Evolutionary conservation across 768 basidiomycete genomes (phyloP).

Genomic region (Calvatia gigantea): DNA sequence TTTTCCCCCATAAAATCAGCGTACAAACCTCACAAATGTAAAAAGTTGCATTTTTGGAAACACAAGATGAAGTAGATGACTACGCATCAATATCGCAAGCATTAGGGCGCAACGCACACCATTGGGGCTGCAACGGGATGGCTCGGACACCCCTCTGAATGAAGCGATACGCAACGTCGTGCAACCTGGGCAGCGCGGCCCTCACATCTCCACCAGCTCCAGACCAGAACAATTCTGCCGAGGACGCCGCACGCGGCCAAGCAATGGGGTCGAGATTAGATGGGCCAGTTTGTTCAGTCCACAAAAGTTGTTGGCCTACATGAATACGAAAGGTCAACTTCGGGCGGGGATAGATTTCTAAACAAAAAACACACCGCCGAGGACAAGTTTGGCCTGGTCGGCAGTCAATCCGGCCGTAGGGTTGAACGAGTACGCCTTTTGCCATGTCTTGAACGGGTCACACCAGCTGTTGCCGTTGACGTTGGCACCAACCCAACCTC

Average conservation of each 20-base stretch:
- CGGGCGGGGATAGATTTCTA: not conserved
- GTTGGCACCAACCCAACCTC: conserved; percentile 62
- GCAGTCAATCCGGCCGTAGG: conserved; percentile 54
- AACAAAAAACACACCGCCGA: conserved; percentile 51
- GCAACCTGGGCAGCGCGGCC: conserved; percentile 63
- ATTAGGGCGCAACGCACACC: conserved; percentile 56
- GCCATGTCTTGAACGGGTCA: conserved; percentile 80
- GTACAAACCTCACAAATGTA: too few species aligned
- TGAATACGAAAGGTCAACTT: conserved; percentile 68
- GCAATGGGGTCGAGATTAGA: conserved; percentile 59
- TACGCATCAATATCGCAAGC: conserved; percentile 12
- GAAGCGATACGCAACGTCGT: conserved; percentile 61
- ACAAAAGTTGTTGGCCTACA: conserved; percentile 55
- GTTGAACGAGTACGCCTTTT: conserved; percentile 47
- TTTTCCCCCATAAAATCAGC: too few species aligned
- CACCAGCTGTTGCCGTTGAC: conserved; percentile 61
- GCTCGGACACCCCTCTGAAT: conserved; percentile 57
- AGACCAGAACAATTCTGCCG: conserved; percentile 74
- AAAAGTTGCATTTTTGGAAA: too few species aligned
- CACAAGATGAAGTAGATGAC: too few species aligned
- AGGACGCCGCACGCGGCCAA: conserved; percentile 71
- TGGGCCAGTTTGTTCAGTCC: conserved; percentile 67
- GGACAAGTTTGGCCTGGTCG: conserved; percentile 48
- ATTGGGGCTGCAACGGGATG: conserved; percentile 62
- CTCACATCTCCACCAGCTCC: conserved; percentile 44